Evolutionary conservation across 179 eudicot genomes (phyloP), one percentile per base, ranked within the genome.

Genomic region (Amaranthus tricolor): DNA sequence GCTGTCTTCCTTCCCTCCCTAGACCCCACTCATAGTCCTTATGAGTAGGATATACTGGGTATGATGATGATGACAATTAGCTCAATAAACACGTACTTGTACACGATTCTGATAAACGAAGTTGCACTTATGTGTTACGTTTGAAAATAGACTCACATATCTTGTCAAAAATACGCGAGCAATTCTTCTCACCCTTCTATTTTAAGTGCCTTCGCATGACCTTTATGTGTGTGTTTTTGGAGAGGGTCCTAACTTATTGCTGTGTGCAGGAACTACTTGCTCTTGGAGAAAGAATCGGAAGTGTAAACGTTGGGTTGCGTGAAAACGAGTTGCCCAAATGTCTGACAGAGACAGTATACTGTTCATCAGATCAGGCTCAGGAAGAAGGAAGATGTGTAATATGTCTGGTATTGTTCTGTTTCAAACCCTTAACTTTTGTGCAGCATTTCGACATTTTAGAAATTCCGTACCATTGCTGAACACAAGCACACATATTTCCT

Each of bases 271-370:
- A 92, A 79, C 88, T 92, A 47, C 96, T 92, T 51, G 94, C 94
- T 45, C 87, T 92, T 20, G 97, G 92, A 74, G 96, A 89, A 68
- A 85, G 92, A 77, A 92, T 92, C 77, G 96, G 97, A 78, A 85
- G 74, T 83, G 96, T 92, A 50, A 88, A 74, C 83, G 89, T 96
- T 49, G 96, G 97, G 76, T 71, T 92, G 82, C 73, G 88, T 19
- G 94, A 92, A 63, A 86, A 89, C 77, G 82, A 84, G 13, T 68
- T 90, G 58, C 84, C 81, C 1, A 85, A 81, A 69, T 86, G 94
- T 79, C 68, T 92, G 89, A 87, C 78, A 12, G 94, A 84, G 87
- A 88, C 90, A 19, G 85, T 88, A 48, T 85, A 85, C 78, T 89
- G 91, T 79, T 86, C 90, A 15, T 84, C 92, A 9, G 94, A 89